Evolutionary conservation across 129 eudicot genomes (phyloP), one percentile per base, ranked within the genome.

Genomic region (Artemisia argyi): DNA sequence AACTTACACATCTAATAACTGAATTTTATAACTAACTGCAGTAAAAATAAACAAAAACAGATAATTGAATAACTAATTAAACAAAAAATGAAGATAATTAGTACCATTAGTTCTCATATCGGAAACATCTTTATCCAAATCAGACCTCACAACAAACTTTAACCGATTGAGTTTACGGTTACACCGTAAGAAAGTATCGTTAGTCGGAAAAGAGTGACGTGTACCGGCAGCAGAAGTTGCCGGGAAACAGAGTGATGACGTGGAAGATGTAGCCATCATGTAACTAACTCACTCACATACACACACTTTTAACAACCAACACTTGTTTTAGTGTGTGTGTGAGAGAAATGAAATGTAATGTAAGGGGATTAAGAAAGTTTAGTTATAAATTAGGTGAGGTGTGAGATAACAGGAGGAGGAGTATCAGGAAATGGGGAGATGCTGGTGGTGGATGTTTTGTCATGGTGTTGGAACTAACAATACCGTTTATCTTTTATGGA

Each of bases 61-160:
- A 61, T 28, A 28, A 61, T 3, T 24, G 6, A 61, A 24, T 28
- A 61, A 26, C 6, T 14, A 61, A 10, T 5, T 24, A 61, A 10
- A 28, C 0, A 12, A 15, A 15, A 11, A 61, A 30, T 30, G 6
- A 30, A 30, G 35, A 30, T 30, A 30, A 30, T 30, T 26, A 10
- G 0, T 85, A 91, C 97, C 97, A 70, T 88, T 91, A 65, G 64
- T 71, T 59, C 90, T 70, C 97, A 91, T 91, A 47, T 91, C 97
- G 0, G 97, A 91, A 47, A 91, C 96, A 88, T 83, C 81, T 6
- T 67, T 75, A 65, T 91, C 97, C 96, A 91, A 88, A 82, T 89
- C 91, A 39, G 86, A 78, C 56, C 96, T 84, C 64, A 88, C 74
- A 68, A 65, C 75, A 44, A 52, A 17, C 69, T 61, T 85, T 46